Evolutionary conservation across 2,329 filamentous ascomycete species (phyloP).

Genomic region (Microdochium paspali): DNA sequence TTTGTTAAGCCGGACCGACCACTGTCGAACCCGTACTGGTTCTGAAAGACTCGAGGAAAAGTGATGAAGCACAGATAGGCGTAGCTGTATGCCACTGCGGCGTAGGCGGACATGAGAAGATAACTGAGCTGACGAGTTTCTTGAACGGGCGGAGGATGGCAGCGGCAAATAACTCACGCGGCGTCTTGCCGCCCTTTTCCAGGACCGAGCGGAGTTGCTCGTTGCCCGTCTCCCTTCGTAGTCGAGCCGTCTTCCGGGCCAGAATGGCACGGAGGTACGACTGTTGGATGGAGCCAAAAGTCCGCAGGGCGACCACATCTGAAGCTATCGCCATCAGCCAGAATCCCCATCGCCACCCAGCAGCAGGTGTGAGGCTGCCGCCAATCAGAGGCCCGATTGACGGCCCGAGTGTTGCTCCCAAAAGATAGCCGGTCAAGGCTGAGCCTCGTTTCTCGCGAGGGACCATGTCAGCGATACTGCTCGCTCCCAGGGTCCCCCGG

Average conservation of each 20-base stretch:
- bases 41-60: constrained; percentile 26
- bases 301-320: constrained; percentile 24
- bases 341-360: constrained; percentile 43
- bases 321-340: constrained; percentile 35
- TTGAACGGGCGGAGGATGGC: constrained; percentile 31
- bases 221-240: constrained; percentile 30
- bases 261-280: constrained; percentile 31
- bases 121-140: constrained; percentile 43
- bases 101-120: constrained; percentile 31
- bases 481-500: constrained; percentile 37
- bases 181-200: constrained; percentile 18
- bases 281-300: constrained; percentile 27
- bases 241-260: constrained; percentile 26
- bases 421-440: constrained; percentile 35
- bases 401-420: constrained; percentile 40
- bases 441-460: constrained; percentile 34
- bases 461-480: constrained; percentile 40
- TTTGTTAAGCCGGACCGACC: constrained; percentile 27
- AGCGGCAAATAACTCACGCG: constrained; percentile 30
- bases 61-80: constrained; percentile 29
- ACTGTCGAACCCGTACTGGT: constrained; percentile 20
- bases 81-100: constrained; percentile 23
- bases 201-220: constrained; percentile 18
- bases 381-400: constrained; percentile 36
- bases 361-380: constrained; percentile 19